Evolutionary conservation across 768 basidiomycete genomes (phyloP).

Genomic region (Tremella fuciformis): DNA sequence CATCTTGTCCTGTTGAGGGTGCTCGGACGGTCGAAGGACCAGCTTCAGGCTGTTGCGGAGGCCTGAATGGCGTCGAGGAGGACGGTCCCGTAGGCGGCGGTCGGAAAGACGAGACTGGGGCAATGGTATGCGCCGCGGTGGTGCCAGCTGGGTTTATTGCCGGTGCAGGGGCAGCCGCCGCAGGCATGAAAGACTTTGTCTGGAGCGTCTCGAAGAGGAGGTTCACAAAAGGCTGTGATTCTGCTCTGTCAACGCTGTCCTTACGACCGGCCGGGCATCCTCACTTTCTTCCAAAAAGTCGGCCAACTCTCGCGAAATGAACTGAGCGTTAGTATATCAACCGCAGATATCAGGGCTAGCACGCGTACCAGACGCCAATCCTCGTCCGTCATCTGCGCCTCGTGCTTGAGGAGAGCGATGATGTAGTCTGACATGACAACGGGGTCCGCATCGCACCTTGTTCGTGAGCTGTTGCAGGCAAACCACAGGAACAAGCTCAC

Average conservation of each 20-base stretch:
- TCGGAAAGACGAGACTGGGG: constrained; percentile 34
- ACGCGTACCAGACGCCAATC: constrained; percentile 71
- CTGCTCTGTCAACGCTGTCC: constrained; percentile 55
- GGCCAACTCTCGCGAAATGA: constrained; percentile 67
- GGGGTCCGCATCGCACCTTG: constrained; percentile 93
- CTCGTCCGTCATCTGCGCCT: constrained; percentile 63
- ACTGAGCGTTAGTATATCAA: constrained; percentile 28
- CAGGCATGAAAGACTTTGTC: constrained; percentile 37
- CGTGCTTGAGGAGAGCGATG: constrained; percentile 86
- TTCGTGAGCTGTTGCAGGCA: constrained; percentile 8
- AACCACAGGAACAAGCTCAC: constrained; percentile 56
- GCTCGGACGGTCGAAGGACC: constrained; percentile 19
- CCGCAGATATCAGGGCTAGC: background rate
- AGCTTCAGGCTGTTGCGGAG: constrained; percentile 11
- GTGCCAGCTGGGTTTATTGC: constrained; percentile 14
- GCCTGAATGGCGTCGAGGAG: background rate
- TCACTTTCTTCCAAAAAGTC: constrained; percentile 91
- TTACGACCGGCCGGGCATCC: constrained; percentile 23
- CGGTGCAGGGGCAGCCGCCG: constrained; percentile 10
- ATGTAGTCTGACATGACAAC: constrained; percentile 90
- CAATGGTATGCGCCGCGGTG: too few species aligned
- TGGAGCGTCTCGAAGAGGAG: constrained; percentile 74
- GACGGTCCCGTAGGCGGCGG: constrained; percentile 23
- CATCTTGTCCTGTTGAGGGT: too few species aligned
- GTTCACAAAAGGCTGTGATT: constrained; percentile 69